A percentile compares a stretch with the other conserved stretches of the same genome.
Evolutionary conservation across 192 early-diverging fungal species (phyloP).

Genomic region (Coemansia sp.): DNA sequence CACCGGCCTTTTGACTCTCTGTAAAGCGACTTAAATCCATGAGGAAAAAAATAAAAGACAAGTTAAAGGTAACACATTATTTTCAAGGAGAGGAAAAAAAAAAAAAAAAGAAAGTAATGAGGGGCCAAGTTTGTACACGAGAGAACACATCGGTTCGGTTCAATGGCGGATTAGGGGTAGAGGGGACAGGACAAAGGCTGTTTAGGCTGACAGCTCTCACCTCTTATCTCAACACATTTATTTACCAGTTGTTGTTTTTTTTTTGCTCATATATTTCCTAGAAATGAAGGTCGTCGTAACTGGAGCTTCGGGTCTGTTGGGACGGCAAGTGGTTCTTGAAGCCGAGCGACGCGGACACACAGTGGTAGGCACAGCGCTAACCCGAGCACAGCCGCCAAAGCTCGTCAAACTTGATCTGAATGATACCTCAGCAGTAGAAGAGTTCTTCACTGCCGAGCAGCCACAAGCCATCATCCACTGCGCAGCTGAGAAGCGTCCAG

Average conservation of each 20-base stretch:
- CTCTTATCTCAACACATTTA: neutral
- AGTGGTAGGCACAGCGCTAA: constrained; percentile 76
- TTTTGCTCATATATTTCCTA: neutral
- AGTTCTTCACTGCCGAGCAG: constrained; percentile 59
- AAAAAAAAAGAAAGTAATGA: no score
- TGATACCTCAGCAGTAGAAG: constrained; percentile 54
- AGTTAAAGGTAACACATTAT: no score
- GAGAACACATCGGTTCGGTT: neutral
- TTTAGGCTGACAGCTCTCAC: neutral
- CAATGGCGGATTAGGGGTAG: constrained; percentile 1
- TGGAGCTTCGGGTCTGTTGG: constrained; percentile 83
- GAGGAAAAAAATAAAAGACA: neutral
- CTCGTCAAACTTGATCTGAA: constrained; percentile 74
- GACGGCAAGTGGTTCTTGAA: constrained; percentile 67
- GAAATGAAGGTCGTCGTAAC: constrained; percentile 71
- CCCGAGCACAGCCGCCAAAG: constrained; percentile 55
- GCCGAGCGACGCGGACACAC: constrained; percentile 59
- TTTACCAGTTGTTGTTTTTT: no score
- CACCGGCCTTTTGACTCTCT: constrained; percentile 7
- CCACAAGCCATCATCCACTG: constrained; percentile 78
- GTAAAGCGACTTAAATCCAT: neutral
- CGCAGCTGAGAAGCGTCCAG: constrained; percentile 85
- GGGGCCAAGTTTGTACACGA: neutral
- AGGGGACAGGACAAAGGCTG: neutral
- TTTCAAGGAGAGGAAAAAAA: neutral